Evolutionary conservation across 331 rosid genomes (phyloP), one percentile per base, ranked within the genome.

Genomic region (Telfairia occidentalis): DNA sequence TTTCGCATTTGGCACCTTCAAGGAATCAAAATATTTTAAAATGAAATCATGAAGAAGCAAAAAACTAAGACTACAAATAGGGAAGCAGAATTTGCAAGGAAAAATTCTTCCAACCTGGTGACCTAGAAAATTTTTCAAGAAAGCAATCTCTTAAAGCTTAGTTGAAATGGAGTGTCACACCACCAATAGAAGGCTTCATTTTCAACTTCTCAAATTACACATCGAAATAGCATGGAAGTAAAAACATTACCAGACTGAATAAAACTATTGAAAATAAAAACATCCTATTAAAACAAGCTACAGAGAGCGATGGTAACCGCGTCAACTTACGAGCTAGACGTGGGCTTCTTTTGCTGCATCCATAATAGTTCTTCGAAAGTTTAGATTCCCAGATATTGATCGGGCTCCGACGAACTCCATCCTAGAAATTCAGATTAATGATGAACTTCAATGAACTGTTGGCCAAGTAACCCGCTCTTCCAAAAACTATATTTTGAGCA

Each of bases 361-460:
- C 92, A 35, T 85, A 82, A 81, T 86, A 92, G 60, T 84, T 83
- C 35, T 90, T 78, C 23, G 96, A 85, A 83, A 82, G 85, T 42
- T 87, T 83, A 12, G 97, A 95, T 74, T 92, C 85, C 99, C 99
- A 95, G 48, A 95, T 83, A 81, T 91, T 87, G 69, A 90, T 84
- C 49, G 89, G 82, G 9, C 84, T 82, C 18, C 83, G 91, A 71
- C 82, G 88, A 77, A 48, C 77, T 24, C 78, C 87, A 45, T 78
- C 87, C 97, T 91, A 64, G 49, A 67, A 63, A 37, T 77, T 59
- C 52, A 75, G 80, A 78, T 54, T 53, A 80, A 80, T 37, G 35
- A 66, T 29, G 38, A 55, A 81, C 29, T 42, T 30, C 23, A 50
- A 57, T 18, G 8, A 23, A 64, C 37, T 40, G 2, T 60, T 5